Conservation (phyloP, 129 eudicot species). For the Pseudognaphalium luteoalbum region DNA sequence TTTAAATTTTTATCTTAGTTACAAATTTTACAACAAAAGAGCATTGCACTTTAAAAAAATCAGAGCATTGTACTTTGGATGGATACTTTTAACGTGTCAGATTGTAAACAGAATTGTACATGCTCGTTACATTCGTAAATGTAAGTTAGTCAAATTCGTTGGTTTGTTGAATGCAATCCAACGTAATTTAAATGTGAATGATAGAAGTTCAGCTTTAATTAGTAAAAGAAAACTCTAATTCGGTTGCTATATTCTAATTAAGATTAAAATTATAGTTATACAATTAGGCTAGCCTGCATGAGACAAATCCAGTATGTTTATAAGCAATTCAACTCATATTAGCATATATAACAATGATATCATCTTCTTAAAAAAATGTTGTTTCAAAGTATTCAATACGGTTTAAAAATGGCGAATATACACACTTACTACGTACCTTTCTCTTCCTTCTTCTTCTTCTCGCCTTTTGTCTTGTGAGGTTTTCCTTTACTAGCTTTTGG, state of each 20-base stretch:
- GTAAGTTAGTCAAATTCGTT: neutral
- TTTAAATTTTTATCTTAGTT: neutral
- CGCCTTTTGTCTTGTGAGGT: slow-evolving; percentile 86
- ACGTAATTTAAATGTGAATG: neutral
- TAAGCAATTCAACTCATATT: neutral
- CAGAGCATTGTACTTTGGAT: neutral
- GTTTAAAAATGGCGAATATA: neutral
- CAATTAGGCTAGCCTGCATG: neutral
- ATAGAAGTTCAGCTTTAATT: neutral
- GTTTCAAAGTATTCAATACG: neutral
- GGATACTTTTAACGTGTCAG: too few relatives aligned
- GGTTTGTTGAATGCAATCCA: too few relatives aligned
- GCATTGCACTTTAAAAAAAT: neutral
- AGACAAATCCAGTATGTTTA: neutral
- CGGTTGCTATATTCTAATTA: neutral
- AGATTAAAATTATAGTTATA: too few relatives aligned
- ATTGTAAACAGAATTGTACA: too few relatives aligned
- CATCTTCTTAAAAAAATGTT: neutral
- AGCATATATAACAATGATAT: too few relatives aligned
- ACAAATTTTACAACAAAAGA: neutral
- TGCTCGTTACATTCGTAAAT: neutral
- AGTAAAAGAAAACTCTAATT: neutral
- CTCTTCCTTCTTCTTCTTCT: slow-evolving; percentile 96
- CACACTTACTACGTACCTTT: slow-evolving; percentile 44
- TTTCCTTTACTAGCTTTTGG: slow-evolving; percentile 81